A percentile compares a stretch with the other conserved stretches of the same genome.
These are phyloP conservation scores for Begonia peltatifolia DNA, from an alignment of 306 rosid genomes.

Conservation along the genomic window DNA sequence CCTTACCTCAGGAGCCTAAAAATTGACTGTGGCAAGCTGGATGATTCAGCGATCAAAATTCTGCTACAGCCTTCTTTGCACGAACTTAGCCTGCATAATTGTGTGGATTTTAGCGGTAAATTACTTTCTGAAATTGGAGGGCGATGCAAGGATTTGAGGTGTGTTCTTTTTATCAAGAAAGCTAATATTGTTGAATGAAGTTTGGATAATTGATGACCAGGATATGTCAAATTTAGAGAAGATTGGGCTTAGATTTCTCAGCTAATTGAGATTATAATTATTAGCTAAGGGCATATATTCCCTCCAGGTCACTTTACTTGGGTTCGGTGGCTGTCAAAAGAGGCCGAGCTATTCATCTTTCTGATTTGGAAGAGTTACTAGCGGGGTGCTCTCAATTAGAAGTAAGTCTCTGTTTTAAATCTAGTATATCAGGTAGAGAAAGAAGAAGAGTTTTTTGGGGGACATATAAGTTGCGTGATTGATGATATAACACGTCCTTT, in stretches of 20 bases:
- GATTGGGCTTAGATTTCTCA: slow-evolving; percentile 1
- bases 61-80: slow-evolving; percentile 55
- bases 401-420: slow-evolving; percentile 39
- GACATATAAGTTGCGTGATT: not conserved
- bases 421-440: not conserved
- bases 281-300: slow-evolving; percentile 22
- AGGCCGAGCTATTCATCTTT: slow-evolving; percentile 65
- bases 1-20: slow-evolving; percentile 47
- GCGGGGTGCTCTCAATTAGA: slow-evolving; percentile 72
- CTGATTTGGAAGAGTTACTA: slow-evolving; percentile 84
- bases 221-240: not conserved
- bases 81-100: slow-evolving; percentile 61
- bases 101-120: slow-evolving; percentile 72
- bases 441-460: not conserved
- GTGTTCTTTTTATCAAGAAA: not conserved
- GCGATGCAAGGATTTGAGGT: slow-evolving; percentile 66
- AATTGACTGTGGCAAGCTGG: slow-evolving; percentile 62
- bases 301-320: slow-evolving; percentile 72
- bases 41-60: slow-evolving; percentile 50
- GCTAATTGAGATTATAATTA: slow-evolving; percentile 7
- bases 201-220: not conserved
- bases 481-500: too few species aligned
- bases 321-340: slow-evolving; percentile 74
- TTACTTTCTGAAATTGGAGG: slow-evolving; percentile 71
- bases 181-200: not conserved